phyloP scores from a whole-genome alignment of 495 filamentous ascomycete species.

The Aspergillus panamensis region DNA sequence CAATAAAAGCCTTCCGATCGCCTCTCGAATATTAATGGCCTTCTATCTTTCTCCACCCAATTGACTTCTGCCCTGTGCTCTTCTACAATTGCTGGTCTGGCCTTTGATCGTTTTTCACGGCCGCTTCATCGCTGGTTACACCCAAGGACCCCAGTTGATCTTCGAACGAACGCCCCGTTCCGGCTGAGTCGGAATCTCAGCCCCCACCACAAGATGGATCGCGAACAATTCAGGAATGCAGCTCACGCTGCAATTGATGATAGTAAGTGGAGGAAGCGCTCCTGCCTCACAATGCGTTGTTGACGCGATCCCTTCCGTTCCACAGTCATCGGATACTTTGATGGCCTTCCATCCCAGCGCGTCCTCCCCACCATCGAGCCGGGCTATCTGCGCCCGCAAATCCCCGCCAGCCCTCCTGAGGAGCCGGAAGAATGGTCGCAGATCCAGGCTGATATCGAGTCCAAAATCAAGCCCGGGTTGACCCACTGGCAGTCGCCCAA shows the following conservation, averaged over 20 bases:
- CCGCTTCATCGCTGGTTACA: background rate
- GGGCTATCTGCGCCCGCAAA: constrained; percentile 78
- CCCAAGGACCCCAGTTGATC: background rate
- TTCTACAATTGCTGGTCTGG: background rate
- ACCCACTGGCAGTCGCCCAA: constrained; percentile 97
- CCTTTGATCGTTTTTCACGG: background rate
- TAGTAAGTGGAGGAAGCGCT: constrained; percentile 51
- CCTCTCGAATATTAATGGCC: too few relatives aligned
- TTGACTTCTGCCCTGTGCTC: too few relatives aligned
- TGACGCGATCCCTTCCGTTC: constrained; percentile 1
- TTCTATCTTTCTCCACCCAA: background rate
- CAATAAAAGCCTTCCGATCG: background rate
- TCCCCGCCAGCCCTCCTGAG: constrained; percentile 69
- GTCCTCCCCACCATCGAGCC: constrained; percentile 79
- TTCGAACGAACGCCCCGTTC: background rate
- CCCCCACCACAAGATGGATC: constrained; percentile 60
- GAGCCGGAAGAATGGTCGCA: constrained; percentile 72
- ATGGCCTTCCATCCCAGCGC: constrained; percentile 63
- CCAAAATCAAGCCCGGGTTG: constrained; percentile 87
- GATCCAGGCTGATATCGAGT: constrained; percentile 82
- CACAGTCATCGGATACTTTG: constrained; percentile 78
- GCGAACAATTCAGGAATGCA: constrained; percentile 74
- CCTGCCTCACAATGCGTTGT: constrained; percentile 4
- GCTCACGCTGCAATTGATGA: constrained; percentile 81
- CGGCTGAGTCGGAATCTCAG: background rate